These are phyloP conservation scores for Boletellus ananiceps DNA, from an alignment of 768 basidiomycete genomes.

Conservation along the genomic window DNA sequence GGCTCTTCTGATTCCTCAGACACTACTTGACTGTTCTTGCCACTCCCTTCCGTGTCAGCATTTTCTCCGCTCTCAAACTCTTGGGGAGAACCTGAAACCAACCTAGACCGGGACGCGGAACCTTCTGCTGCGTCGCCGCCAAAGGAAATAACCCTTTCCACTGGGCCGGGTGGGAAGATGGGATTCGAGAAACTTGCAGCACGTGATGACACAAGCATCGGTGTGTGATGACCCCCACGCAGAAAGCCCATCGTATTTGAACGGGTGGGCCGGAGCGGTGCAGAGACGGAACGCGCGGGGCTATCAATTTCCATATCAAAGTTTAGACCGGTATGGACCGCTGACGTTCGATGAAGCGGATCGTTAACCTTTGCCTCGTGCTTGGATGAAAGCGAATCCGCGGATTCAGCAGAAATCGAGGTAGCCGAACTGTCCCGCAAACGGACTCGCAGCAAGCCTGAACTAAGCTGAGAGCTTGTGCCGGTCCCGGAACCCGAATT, in stretches of 20 bases:
- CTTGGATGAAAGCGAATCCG: conserved; percentile 11
- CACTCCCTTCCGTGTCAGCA: conserved; percentile 9
- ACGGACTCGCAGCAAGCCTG: conserved; percentile 19
- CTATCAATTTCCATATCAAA: conserved; percentile 27
- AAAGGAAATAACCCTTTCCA: not conserved
- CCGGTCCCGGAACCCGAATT: conserved; percentile 22
- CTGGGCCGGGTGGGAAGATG: conserved; percentile 1
- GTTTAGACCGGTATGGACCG: conserved; percentile 2
- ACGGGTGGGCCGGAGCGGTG: conserved; percentile 12
- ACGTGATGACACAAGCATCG: conserved; percentile 10
- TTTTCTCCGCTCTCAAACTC: conserved; percentile 16
- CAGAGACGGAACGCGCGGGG: conserved; percentile 18
- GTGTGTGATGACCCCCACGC: conserved; percentile 2
- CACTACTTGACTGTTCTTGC: conserved; percentile 1
- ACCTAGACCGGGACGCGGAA: conserved; percentile 10
- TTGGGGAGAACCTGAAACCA: conserved; percentile 9
- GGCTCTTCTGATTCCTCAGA: conserved; percentile 9
- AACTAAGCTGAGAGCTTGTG: conserved; percentile 22
- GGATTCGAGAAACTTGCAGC: conserved; percentile 21
- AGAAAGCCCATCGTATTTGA: not conserved
- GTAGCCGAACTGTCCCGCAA: conserved; percentile 30
- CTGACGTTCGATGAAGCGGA: conserved; percentile 7
- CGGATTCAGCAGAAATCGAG: conserved; percentile 24
- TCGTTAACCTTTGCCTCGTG: conserved; percentile 5
- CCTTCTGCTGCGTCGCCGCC: conserved; percentile 6